Conservation (phyloP, 2,329 filamentous ascomycete genomes). For the Colletotrichum sp. region DNA sequence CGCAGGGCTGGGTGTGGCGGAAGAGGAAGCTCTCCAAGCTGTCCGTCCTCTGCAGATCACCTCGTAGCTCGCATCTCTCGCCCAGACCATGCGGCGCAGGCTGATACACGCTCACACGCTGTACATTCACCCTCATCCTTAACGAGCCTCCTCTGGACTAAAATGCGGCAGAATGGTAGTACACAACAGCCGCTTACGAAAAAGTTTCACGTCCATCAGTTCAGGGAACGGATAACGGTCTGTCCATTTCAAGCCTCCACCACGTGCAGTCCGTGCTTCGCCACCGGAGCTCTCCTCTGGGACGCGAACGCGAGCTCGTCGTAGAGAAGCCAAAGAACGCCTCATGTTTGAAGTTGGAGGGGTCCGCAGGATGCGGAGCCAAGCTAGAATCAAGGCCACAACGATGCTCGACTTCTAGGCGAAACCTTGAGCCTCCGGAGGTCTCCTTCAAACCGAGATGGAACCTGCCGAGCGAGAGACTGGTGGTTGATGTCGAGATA, state of each 20-base stretch:
- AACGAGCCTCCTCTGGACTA: too few relatives aligned
- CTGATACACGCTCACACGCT: not conserved
- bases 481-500: not conserved
- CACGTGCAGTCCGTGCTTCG: constrained; percentile 16
- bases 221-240: not conserved
- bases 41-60: not conserved
- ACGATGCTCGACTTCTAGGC: not conserved
- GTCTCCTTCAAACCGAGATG: not conserved
- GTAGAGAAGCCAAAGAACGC: not conserved
- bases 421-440: not conserved
- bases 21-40: not conserved
- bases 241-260: not conserved
- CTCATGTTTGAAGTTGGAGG: constrained; percentile 6
- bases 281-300: not conserved
- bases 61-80: not conserved
- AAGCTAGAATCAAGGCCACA: constrained; percentile 4
- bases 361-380: not conserved
- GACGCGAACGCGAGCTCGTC: not conserved
- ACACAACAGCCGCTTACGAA: not conserved
- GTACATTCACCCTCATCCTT: not conserved
- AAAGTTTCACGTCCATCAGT: constrained; percentile 13
- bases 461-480: not conserved
- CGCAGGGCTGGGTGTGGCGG: not conserved
- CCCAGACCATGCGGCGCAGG: not conserved
- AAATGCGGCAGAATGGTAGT: not conserved